These are phyloP conservation scores for Casuarina equisetifolia DNA, from an alignment of 306 rosid genomes.

Conservation along the genomic window DNA sequence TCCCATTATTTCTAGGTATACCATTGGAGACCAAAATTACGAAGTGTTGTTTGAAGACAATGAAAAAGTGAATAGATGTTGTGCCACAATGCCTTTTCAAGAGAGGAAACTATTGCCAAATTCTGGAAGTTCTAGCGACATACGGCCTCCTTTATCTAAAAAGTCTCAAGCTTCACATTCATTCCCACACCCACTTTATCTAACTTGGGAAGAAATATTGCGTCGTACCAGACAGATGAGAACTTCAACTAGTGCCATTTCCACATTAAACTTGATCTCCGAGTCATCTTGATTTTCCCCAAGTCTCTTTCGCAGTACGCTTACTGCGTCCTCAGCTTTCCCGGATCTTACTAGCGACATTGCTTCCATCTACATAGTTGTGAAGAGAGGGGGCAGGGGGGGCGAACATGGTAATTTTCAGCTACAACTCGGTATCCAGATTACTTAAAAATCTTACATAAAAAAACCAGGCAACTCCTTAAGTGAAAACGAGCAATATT, in stretches of 20 bases:
- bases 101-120: too few relatives aligned
- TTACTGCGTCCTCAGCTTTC: constrained; percentile 1
- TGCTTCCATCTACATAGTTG: constrained; percentile 1
- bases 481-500: too few relatives aligned
- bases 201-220: not conserved
- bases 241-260: constrained; percentile 28
- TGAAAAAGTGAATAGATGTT: too few relatives aligned
- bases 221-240: constrained; percentile 27
- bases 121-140: too few relatives aligned
- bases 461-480: too few relatives aligned
- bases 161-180: too few relatives aligned
- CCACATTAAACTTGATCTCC: not conserved
- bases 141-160: too few relatives aligned
- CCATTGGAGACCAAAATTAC: too few relatives aligned
- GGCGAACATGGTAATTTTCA: not conserved
- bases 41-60: too few relatives aligned
- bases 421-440: not conserved
- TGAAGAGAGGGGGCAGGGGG: not conserved
- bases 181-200: too few relatives aligned
- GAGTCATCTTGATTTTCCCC: accelerated
- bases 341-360: constrained; percentile 7
- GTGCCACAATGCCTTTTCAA: too few relatives aligned
- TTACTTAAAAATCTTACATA: not conserved
- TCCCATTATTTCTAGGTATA: too few relatives aligned
- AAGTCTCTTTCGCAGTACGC: not conserved